A percentile compares a stretch with the other conserved stretches of the same genome.
These are phyloP conservation scores for Echium plantagineum DNA, from an alignment of 257 asterid genomes.

Conservation along the genomic window DNA sequence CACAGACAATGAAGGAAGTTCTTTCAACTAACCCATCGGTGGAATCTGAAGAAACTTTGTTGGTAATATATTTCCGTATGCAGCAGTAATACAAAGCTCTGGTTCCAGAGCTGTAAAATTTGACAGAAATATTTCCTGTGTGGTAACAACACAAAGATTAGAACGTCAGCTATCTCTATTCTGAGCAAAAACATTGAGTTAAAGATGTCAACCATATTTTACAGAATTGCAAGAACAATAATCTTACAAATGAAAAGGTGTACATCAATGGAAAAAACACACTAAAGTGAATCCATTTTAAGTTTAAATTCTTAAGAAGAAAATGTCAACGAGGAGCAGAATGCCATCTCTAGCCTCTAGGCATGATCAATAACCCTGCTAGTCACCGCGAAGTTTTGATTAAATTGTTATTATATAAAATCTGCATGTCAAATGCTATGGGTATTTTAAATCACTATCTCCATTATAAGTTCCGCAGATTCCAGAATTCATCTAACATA, in stretches of 20 bases:
- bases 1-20: conserved; percentile 1
- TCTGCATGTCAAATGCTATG: not conserved
- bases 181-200: not conserved
- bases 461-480: too few species aligned
- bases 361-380: not conserved
- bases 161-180: too few species aligned
- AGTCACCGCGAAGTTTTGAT: not conserved
- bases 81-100: conserved; percentile 91
- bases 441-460: too few species aligned
- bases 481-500: too few species aligned
- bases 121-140: conserved; percentile 69
- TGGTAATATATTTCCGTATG: conserved; percentile 91
- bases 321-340: too few species aligned
- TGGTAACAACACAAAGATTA: not conserved
- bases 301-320: too few species aligned
- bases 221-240: not conserved
- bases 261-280: not conserved
- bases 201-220: not conserved
- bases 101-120: conserved; percentile 67
- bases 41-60: conserved; percentile 78
- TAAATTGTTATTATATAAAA: not conserved
- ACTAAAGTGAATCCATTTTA: not conserved
- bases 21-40: conserved; percentile 58
- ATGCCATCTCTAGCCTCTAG: not conserved
- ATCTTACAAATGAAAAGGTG: not conserved